These are phyloP conservation scores for Aspergillus viridinutans DNA, from an alignment of 2,329 filamentous ascomycete species.

Conservation along the genomic window DNA sequence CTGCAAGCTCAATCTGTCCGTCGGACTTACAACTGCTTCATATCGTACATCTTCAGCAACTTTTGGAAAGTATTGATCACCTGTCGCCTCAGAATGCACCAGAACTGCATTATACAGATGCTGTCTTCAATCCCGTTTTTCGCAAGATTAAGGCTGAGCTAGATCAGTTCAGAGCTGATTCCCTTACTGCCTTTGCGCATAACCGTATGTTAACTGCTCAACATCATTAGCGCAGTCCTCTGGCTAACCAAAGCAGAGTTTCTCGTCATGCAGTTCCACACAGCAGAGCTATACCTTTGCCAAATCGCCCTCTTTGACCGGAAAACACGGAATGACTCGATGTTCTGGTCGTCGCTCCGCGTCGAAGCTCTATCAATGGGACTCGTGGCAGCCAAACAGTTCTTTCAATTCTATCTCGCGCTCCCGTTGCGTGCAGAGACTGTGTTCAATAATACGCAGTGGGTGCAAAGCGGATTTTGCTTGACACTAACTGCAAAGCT, in stretches of 20 bases:
- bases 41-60: conserved; percentile 35
- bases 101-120: too few relatives aligned
- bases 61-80: conserved; percentile 37
- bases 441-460: conserved; percentile 36
- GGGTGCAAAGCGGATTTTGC: conserved; percentile 38
- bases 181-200: too few relatives aligned
- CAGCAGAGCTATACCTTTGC: conserved; percentile 38
- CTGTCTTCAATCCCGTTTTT: too few relatives aligned
- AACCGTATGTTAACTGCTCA: too few relatives aligned
- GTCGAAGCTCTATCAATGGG: conserved; percentile 11
- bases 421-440: conserved; percentile 34
- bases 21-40: conserved; percentile 35
- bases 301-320: conserved; percentile 33
- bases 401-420: conserved; percentile 22
- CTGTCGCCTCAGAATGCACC: too few relatives aligned
- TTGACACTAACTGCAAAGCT: conserved; percentile 11
- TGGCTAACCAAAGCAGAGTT: conserved; percentile 27
- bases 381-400: conserved; percentile 5
- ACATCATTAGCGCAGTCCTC: background rate
- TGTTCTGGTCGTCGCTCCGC: background rate
- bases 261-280: conserved; percentile 38
- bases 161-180: too few relatives aligned
- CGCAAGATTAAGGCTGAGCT: too few relatives aligned
- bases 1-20: conserved; percentile 24
- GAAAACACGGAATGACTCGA: background rate